Conservation (phyloP, 805 yeast species). For the Nakazawaea wickerhamii region DNA sequence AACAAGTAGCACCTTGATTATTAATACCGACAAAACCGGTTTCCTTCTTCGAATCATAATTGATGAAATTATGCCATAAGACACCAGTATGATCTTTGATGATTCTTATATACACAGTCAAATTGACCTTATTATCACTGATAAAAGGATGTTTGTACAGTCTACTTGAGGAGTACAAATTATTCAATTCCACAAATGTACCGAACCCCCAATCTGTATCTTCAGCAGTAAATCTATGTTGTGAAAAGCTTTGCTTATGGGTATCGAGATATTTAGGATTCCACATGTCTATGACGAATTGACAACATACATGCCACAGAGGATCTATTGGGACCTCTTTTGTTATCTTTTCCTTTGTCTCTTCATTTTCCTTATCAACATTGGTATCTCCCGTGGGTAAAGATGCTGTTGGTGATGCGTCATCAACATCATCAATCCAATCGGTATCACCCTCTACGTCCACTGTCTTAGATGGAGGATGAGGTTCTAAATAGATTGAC, state of each 20-base stretch:
- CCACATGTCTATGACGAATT: conserved; percentile 81
- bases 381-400: conserved; percentile 12
- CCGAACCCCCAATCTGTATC: conserved; percentile 98
- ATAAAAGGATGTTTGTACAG: conserved; percentile 35
- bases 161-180: conserved; percentile 30
- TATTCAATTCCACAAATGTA: conserved; percentile 56
- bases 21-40: conserved; percentile 91
- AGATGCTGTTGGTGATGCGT: not conserved
- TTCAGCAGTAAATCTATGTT: conserved; percentile 68
- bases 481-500: conserved; percentile 79
- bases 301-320: conserved; percentile 87
- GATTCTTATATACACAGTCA: conserved; percentile 72
- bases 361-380: conserved; percentile 21
- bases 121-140: conserved; percentile 52
- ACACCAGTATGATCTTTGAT: conserved; percentile 91
- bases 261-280: conserved; percentile 65
- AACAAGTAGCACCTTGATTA: conserved; percentile 98
- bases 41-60: conserved; percentile 78
- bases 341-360: conserved; percentile 20
- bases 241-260: conserved; percentile 58
- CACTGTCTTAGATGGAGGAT: conserved; percentile 29
- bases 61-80: conserved; percentile 81
- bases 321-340: conserved; percentile 30
- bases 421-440: not conserved
- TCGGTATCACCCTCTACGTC: conserved; percentile 6